Percentiles rank a stretch among this genome's conserved stretches.
These are phyloP conservation scores for Globomyces sp. DNA, from an alignment of 371 early-diverging fungal species.

Conservation along the genomic window DNA sequence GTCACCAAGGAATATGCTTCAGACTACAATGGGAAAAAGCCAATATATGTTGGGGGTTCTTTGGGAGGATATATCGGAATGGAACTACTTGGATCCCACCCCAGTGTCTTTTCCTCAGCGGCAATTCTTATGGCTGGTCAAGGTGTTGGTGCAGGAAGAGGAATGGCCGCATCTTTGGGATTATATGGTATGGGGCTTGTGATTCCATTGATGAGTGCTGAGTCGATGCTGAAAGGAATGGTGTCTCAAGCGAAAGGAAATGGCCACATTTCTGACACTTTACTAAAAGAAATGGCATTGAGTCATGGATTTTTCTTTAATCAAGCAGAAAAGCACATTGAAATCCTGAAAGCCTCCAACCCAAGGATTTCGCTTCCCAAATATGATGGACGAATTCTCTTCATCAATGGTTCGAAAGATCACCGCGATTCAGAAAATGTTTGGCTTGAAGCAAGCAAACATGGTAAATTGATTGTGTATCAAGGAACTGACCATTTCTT, in stretches of 20 bases:
- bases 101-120: conserved; percentile 11
- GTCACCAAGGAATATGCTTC: not conserved
- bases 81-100: conserved; percentile 21
- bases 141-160: conserved; percentile 12
- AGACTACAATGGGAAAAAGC: not conserved
- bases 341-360: conserved; percentile 11
- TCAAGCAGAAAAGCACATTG: conserved; percentile 15
- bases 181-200: not conserved
- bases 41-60: conserved; percentile 20
- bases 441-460: conserved; percentile 19
- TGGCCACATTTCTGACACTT: conserved; percentile 6
- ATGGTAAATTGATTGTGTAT: conserved; percentile 14
- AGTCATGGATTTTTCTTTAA: conserved; percentile 18
- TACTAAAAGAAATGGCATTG: conserved; percentile 14
- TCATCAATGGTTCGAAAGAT: conserved; percentile 23
- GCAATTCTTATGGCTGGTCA: conserved; percentile 21
- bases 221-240: conserved; percentile 13
- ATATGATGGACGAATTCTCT: conserved; percentile 19
- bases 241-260: conserved; percentile 7
- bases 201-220: not conserved
- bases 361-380: conserved; percentile 11
- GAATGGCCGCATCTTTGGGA: conserved; percentile 2
- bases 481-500: conserved; percentile 27
- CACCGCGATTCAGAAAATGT: conserved; percentile 21
- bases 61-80: conserved; percentile 25